Evolutionary conservation across 2,329 filamentous ascomycete genomes (phyloP).

Genomic region (Fusarium torulosum): DNA sequence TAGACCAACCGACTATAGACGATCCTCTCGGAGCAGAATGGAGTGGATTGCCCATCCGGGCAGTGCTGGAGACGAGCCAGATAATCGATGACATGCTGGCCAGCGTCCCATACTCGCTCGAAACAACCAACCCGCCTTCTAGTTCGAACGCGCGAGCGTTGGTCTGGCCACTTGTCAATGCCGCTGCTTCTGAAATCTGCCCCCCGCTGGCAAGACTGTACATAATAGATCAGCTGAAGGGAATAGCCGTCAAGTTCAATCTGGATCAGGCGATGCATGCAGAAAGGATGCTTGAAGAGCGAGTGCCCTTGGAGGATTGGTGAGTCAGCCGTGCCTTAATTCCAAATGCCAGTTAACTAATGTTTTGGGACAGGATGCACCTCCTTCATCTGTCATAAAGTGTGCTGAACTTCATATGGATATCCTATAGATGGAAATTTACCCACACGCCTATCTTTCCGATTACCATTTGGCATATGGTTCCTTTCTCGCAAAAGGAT

Average conservation of each 20-base stretch:
- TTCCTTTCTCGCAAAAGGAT: too few species aligned
- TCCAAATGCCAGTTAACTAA: not conserved
- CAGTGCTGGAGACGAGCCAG: not conserved
- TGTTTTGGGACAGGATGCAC: conserved; percentile 8
- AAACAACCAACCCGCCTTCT: not conserved
- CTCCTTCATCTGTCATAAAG: conserved; percentile 8
- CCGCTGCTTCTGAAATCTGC: not conserved
- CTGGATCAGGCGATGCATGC: conserved; percentile 11
- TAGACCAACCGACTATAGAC: not conserved
- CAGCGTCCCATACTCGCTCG: conserved; percentile 1
- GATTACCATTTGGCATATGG: too few species aligned
- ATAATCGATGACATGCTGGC: conserved; percentile 12
- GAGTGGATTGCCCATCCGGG: not conserved
- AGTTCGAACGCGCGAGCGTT: not conserved
- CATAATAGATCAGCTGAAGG: conserved; percentile 1
- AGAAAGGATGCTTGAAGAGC: conserved; percentile 10
- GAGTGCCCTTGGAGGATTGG: conserved; percentile 9
- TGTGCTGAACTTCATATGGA: not conserved
- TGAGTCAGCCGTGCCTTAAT: not conserved
- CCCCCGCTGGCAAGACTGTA: conserved; percentile 8
- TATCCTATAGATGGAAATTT: too few species aligned
- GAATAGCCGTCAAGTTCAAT: not conserved
- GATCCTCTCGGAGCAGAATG: not conserved
- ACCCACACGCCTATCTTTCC: too few species aligned
- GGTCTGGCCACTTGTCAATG: conserved; percentile 2